These are phyloP conservation scores for Brassica cretica DNA, from an alignment of 345 rosid genomes.

Conservation along the genomic window DNA sequence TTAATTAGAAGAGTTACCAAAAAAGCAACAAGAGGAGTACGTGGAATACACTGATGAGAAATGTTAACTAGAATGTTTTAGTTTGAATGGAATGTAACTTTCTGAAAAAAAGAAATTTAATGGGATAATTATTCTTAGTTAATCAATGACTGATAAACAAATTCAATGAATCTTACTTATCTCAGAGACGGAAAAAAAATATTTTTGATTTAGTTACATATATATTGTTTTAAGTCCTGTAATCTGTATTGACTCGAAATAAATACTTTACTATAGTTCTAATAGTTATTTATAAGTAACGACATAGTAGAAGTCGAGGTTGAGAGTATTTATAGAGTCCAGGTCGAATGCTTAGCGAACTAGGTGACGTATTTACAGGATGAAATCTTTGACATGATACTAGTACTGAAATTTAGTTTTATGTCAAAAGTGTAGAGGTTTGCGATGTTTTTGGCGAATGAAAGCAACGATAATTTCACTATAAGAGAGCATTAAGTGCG, in stretches of 20 bases:
- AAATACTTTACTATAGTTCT: background rate
- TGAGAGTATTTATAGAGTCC: background rate
- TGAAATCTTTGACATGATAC: background rate
- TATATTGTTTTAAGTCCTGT: background rate
- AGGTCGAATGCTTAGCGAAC: background rate
- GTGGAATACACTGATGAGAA: conserved; percentile 32
- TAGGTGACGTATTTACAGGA: background rate
- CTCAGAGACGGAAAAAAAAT: background rate
- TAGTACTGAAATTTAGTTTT: background rate
- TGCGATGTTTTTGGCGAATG: background rate
- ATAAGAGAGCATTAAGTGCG: background rate
- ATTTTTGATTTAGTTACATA: background rate
- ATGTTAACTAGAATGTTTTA: conserved; percentile 24
- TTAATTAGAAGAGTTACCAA: conserved; percentile 9
- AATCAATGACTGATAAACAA: conserved; percentile 8
- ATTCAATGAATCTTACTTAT: background rate
- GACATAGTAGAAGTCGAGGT: background rate
- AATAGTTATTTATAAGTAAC: background rate
- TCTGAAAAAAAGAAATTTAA: background rate
- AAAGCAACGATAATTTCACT: background rate
- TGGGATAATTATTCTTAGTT: conserved; percentile 12
- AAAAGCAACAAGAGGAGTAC: conserved; percentile 21
- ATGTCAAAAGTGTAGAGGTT: background rate
- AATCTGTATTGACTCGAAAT: background rate
- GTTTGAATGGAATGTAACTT: conserved; percentile 19